phyloP scores from a whole-genome alignment of 768 basidiomycete species.

The Serendipita sp. region DNA sequence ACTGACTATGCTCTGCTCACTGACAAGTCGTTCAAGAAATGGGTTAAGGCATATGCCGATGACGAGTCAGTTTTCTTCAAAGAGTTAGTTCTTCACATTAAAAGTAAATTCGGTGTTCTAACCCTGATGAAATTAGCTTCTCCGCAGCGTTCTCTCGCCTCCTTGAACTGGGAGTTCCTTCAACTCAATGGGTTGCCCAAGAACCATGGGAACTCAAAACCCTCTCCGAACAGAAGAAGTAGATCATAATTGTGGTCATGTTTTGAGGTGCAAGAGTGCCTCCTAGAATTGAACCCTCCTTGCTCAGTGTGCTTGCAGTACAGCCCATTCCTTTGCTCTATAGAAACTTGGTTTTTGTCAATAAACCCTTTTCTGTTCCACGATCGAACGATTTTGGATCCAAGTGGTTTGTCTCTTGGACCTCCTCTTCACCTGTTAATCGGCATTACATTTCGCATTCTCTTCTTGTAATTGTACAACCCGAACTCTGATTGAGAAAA shows the following conservation, averaged over 20 bases:
- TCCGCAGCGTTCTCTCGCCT: conserved; percentile 57
- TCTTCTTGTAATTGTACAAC: too few relatives aligned
- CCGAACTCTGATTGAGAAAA: too few relatives aligned
- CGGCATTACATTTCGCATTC: too few relatives aligned
- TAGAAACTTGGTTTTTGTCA: too few relatives aligned
- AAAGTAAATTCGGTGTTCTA: conserved; percentile 1
- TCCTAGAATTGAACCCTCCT: too few relatives aligned
- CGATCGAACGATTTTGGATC: too few relatives aligned
- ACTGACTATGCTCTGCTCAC: conserved; percentile 78
- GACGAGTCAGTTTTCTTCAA: conserved; percentile 80
- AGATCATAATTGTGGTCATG: not conserved
- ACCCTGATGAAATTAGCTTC: conserved; percentile 38
- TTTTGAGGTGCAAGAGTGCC: not conserved
- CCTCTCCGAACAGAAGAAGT: conserved; percentile 22
- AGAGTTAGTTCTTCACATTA: conserved; percentile 41
- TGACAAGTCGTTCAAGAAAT: conserved; percentile 88
- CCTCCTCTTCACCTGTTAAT: too few relatives aligned
- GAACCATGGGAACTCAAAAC: conserved; percentile 65
- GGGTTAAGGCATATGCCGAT: conserved; percentile 71
- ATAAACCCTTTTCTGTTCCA: too few relatives aligned
- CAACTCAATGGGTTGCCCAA: conserved; percentile 48
- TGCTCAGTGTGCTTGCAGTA: too few relatives aligned
- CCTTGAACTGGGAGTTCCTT: conserved; percentile 87
- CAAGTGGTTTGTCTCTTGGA: too few relatives aligned
- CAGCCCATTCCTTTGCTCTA: too few relatives aligned